A percentile compares a stretch with the other conserved stretches of the same genome.
These are phyloP conservation scores for Cinnamomum chago DNA, from an alignment of 164 flowering plant species.

Conservation along the genomic window DNA sequence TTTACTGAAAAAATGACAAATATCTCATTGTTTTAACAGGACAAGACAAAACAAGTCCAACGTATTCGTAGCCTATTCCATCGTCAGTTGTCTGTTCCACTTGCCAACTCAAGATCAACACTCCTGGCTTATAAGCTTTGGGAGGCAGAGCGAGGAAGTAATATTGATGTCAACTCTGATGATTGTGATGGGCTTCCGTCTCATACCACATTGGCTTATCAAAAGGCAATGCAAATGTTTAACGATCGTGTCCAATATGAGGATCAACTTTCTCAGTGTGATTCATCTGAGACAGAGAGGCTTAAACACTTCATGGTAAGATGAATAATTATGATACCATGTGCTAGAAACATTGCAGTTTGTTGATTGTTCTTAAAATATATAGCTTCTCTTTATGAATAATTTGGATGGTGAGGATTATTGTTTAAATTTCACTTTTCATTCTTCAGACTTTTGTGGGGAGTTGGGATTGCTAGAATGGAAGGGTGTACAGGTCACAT, in stretches of 20 bases:
- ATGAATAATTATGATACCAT: not conserved
- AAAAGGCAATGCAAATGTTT: constrained; percentile 68
- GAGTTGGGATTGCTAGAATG: too few species aligned
- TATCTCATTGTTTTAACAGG: constrained; percentile 33
- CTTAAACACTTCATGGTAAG: constrained; percentile 68
- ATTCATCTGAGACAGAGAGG: constrained; percentile 53
- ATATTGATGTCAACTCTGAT: constrained; percentile 31
- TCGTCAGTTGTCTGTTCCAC: constrained; percentile 83
- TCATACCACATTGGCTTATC: constrained; percentile 56
- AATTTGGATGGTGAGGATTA: not conserved
- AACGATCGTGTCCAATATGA: constrained; percentile 62
- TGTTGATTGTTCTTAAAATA: not conserved
- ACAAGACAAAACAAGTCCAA: constrained; percentile 65
- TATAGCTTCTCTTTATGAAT: not conserved
- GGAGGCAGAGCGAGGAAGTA: constrained; percentile 65
- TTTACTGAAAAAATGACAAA: not conserved
- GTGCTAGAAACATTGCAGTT: not conserved
- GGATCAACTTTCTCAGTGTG: constrained; percentile 48
- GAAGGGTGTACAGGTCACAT: too few species aligned
- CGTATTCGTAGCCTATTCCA: constrained; percentile 71
- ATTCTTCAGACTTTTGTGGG: not conserved
- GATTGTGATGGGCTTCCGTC: constrained; percentile 55
- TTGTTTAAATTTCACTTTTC: not conserved
- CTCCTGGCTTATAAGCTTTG: constrained; percentile 71
- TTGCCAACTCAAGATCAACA: constrained; percentile 36